Conservation (phyloP, 441 rosid genomes). For the Geranium incanum region DNA sequence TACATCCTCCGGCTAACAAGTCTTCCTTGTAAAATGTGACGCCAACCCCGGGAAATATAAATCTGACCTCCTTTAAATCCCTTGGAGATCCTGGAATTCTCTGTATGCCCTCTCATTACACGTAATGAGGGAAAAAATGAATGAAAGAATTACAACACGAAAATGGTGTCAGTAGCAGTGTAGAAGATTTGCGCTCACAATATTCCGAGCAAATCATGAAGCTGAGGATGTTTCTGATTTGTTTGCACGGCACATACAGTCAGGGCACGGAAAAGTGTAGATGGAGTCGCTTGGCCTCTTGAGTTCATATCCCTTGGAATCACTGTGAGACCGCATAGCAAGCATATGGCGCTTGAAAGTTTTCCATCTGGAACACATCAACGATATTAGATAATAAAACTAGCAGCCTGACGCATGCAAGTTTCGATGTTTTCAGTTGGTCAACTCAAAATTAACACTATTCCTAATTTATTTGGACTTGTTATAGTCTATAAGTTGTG, state of each 20-base stretch:
- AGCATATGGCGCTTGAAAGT: conserved; percentile 86
- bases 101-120: conserved; percentile 31
- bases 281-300: conserved; percentile 82
- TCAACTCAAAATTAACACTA: not conserved
- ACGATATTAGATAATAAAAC: not conserved
- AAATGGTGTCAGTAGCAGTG: conserved; percentile 21
- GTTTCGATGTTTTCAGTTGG: not conserved
- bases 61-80: conserved; percentile 32
- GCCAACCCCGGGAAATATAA: not conserved
- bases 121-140: conserved; percentile 27
- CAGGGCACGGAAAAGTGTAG: conserved; percentile 91
- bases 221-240: conserved; percentile 48
- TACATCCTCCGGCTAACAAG: not conserved
- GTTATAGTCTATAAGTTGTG: not conserved
- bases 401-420: conserved; percentile 16
- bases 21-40: not conserved
- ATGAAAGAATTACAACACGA: conserved; percentile 52
- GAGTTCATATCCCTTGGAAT: conserved; percentile 87
- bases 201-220: conserved; percentile 6
- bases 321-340: conserved; percentile 87
- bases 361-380: conserved; percentile 58
- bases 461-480: conserved; percentile 41
- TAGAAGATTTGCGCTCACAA: conserved; percentile 16
- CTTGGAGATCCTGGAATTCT: conserved; percentile 34
- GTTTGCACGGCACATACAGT: conserved; percentile 88